phyloP scores from a whole-genome alignment of 768 basidiomycete genomes.

The Leccinum barrowsii region DNA sequence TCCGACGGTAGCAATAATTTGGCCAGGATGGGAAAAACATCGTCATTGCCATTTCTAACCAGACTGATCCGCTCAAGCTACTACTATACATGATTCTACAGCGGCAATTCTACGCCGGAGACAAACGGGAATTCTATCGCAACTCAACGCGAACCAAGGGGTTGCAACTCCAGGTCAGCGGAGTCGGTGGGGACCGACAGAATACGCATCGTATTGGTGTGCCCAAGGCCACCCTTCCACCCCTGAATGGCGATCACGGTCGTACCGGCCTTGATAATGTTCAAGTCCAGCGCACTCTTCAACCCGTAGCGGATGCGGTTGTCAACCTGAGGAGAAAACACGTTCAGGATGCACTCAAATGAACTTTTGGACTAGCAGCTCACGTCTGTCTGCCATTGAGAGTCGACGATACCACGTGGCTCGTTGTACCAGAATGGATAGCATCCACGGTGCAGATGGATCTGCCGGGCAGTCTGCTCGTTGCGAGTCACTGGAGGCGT shows the following conservation, averaged over 20 bases:
- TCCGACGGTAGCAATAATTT: not conserved
- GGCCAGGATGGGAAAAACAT: not conserved
- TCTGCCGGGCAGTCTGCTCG: constrained; percentile 92
- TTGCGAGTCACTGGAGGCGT: constrained; percentile 79
- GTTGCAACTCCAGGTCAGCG: constrained; percentile 75
- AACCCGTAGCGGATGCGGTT: constrained; percentile 89
- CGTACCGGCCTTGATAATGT: constrained; percentile 83
- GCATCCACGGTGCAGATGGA: constrained; percentile 93
- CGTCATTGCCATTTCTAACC: not conserved
- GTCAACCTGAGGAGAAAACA: constrained; percentile 55
- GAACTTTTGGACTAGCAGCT: constrained; percentile 25
- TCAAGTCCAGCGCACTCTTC: constrained; percentile 74
- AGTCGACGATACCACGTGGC: constrained; percentile 80
- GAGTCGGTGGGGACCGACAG: constrained; percentile 78
- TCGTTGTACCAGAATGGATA: constrained; percentile 98
- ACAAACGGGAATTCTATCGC: constrained; percentile 3
- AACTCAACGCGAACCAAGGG: constrained; percentile 37
- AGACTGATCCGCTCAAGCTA: not conserved
- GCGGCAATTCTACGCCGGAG: not conserved
- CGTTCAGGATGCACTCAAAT: constrained; percentile 8
- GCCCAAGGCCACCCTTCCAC: constrained; percentile 98
- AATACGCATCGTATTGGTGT: constrained; percentile 88
- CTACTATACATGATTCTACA: constrained; percentile 3
- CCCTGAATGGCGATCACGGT: constrained; percentile 96
- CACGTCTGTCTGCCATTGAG: constrained; percentile 98